These are phyloP conservation scores for Yamadazyma trypodendri DNA, from an alignment of 1,139 yeast genomes.

Conservation along the genomic window DNA sequence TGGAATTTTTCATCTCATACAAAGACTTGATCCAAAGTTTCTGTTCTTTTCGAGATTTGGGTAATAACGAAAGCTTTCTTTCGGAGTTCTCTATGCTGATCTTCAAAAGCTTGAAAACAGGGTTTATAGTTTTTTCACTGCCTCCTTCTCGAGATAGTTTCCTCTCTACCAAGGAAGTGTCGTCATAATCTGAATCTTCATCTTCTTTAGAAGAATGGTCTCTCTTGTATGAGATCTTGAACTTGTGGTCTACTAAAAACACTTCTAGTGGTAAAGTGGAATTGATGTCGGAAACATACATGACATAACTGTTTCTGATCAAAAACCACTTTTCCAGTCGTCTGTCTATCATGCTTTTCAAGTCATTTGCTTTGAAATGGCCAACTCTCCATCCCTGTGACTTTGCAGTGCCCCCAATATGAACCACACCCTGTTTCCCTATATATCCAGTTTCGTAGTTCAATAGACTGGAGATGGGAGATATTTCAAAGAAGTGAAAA, in stretches of 20 bases:
- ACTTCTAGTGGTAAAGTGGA: conserved; percentile 91
- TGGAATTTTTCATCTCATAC: conserved; percentile 61
- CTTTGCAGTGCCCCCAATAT: conserved; percentile 77
- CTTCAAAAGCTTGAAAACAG: conserved; percentile 45
- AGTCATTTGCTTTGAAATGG: conserved; percentile 76
- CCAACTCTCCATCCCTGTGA: conserved; percentile 96
- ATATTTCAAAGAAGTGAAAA: conserved; percentile 83
- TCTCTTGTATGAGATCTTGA: conserved; percentile 56
- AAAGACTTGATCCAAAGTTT: conserved; percentile 77
- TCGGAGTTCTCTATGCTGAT: conserved; percentile 79
- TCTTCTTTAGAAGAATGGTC: conserved; percentile 23
- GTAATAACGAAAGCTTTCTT: conserved; percentile 71
- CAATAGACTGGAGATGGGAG: conserved; percentile 81
- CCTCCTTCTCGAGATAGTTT: conserved; percentile 23
- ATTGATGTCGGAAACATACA: conserved; percentile 81
- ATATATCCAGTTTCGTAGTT: conserved; percentile 79
- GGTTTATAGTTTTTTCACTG: conserved; percentile 15
- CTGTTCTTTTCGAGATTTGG: conserved; percentile 70
- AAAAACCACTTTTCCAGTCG: conserved; percentile 92
- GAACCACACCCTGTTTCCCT: conserved; percentile 87
- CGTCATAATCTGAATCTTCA: conserved; percentile 45
- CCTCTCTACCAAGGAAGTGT: conserved; percentile 30
- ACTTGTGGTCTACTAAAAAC: conserved; percentile 73
- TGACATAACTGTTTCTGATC: conserved; percentile 78
- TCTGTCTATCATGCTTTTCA: conserved; percentile 82